Percentiles rank a stretch among this genome's conserved stretches.
phyloP scores from a whole-genome alignment of 495 filamentous ascomycete species.

The Hypoxylon lienhwacheense region DNA sequence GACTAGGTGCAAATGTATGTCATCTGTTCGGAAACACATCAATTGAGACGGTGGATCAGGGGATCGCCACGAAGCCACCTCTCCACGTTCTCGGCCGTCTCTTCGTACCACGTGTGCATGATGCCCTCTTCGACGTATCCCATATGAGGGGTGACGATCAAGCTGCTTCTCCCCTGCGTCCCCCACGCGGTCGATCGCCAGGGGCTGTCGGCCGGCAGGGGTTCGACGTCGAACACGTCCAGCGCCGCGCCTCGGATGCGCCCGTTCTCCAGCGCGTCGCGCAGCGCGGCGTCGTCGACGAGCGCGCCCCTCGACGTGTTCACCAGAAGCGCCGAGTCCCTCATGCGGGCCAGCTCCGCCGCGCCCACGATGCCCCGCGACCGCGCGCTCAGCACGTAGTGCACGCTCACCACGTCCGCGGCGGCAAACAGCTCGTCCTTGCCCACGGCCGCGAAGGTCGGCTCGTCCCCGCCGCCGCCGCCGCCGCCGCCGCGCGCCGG shows the following conservation, averaged over 20 bases:
- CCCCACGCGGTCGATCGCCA: conserved; percentile 65
- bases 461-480: conserved; percentile 25
- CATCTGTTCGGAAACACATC: background rate
- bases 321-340: conserved; percentile 58
- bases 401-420: conserved; percentile 68
- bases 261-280: conserved; percentile 55
- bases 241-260: conserved; percentile 62
- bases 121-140: conserved; percentile 67
- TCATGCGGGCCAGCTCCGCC: conserved; percentile 61
- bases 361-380: conserved; percentile 59
- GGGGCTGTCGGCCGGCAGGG: conserved; percentile 60
- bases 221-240: conserved; percentile 71
- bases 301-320: conserved; percentile 69
- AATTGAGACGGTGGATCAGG: conserved; percentile 42
- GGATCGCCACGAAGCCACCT: conserved; percentile 59
- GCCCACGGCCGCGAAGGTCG: conserved; percentile 48
- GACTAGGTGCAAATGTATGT: no score
- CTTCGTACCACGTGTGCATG: conserved; percentile 64
- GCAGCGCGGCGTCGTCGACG: conserved; percentile 60
- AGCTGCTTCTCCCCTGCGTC: conserved; percentile 56
- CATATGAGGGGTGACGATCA: conserved; percentile 69
- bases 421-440: conserved; percentile 63
- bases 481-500: conserved; percentile 46
- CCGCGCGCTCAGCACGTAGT: conserved; percentile 63
- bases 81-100: conserved; percentile 64